Conservation (phyloP, 768 basidiomycete genomes). For the Russula sp. region DNA sequence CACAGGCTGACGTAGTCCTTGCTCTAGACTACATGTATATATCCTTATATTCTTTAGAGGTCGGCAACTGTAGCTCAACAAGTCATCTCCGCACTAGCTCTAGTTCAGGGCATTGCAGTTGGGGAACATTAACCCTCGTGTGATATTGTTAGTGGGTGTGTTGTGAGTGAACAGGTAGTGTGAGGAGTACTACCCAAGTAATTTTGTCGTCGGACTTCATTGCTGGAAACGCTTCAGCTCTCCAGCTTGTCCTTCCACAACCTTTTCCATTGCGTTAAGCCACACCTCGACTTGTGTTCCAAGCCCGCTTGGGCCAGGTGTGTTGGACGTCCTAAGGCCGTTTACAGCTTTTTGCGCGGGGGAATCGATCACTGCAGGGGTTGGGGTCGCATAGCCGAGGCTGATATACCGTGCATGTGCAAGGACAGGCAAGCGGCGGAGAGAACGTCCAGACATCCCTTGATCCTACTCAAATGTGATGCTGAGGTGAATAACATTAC, state of each 20-base stretch:
- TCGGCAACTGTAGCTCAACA: neutral
- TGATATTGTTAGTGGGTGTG: neutral
- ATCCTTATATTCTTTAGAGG: neutral
- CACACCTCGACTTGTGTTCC: conserved; percentile 54
- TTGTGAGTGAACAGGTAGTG: neutral
- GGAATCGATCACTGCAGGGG: neutral
- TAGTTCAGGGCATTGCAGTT: neutral
- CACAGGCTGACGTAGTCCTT: neutral
- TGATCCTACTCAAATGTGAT: conserved; percentile 40
- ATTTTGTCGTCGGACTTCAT: neutral
- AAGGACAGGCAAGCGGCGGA: conserved; percentile 90
- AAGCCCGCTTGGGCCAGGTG: conserved; percentile 18
- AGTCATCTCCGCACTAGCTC: neutral
- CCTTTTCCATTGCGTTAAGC: conserved; percentile 80
- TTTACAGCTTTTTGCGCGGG: conserved; percentile 5
- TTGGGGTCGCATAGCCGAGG: conserved; percentile 9
- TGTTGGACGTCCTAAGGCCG: neutral
- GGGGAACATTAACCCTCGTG: neutral
- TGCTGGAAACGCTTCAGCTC: conserved; percentile 43
- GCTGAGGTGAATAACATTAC: neutral
- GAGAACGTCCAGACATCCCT: conserved; percentile 86
- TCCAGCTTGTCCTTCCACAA: conserved; percentile 50
- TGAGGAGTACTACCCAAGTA: neutral
- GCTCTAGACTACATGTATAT: neutral
- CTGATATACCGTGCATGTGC: conserved; percentile 82